Percentiles rank a stretch among this genome's conserved stretches.
Evolutionary conservation across 2,329 filamentous ascomycete genomes (phyloP).

Genomic region (Ascosphaera acerosa): DNA sequence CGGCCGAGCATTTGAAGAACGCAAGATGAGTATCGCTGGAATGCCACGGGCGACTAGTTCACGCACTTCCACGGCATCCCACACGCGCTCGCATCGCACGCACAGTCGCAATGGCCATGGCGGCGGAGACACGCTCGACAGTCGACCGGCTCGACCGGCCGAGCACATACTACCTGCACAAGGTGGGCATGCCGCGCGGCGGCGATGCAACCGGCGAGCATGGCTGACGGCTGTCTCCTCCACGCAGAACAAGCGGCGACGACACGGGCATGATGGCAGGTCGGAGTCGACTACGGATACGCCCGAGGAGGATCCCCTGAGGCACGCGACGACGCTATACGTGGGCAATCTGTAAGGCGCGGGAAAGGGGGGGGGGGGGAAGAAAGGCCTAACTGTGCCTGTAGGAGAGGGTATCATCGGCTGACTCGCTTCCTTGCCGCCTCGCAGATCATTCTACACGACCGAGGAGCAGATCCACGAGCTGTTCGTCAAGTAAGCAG

Average conservation of each 20-base stretch:
- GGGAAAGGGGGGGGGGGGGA: too few species aligned
- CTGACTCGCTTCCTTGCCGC: too few species aligned
- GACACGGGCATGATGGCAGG: slow-evolving; percentile 34
- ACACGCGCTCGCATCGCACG: too few species aligned
- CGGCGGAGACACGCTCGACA: slow-evolving; percentile 22
- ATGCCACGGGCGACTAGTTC: too few species aligned
- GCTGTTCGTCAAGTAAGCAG: slow-evolving; percentile 54
- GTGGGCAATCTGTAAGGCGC: slow-evolving; percentile 67
- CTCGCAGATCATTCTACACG: slow-evolving; percentile 67
- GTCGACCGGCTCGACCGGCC: slow-evolving; percentile 83
- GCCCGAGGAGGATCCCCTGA: slow-evolving; percentile 48
- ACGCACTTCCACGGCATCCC: too few species aligned
- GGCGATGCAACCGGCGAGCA: slow-evolving; percentile 4
- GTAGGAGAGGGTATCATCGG: too few species aligned
- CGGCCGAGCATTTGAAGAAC: too few species aligned
- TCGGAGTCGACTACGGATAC: slow-evolving; percentile 31
- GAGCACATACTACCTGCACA: slow-evolving; percentile 73
- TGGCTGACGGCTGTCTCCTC: too few species aligned
- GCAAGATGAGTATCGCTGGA: too few species aligned
- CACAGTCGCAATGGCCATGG: too few species aligned
- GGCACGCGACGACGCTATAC: slow-evolving; percentile 79
- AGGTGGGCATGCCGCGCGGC: slow-evolving; percentile 43
- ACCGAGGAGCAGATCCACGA: slow-evolving; percentile 98
- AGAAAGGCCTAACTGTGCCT: too few species aligned
- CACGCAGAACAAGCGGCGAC: slow-evolving; percentile 42